These are phyloP conservation scores for Esteya vermicola DNA, from an alignment of 2,329 filamentous ascomycete species.

Conservation along the genomic window DNA sequence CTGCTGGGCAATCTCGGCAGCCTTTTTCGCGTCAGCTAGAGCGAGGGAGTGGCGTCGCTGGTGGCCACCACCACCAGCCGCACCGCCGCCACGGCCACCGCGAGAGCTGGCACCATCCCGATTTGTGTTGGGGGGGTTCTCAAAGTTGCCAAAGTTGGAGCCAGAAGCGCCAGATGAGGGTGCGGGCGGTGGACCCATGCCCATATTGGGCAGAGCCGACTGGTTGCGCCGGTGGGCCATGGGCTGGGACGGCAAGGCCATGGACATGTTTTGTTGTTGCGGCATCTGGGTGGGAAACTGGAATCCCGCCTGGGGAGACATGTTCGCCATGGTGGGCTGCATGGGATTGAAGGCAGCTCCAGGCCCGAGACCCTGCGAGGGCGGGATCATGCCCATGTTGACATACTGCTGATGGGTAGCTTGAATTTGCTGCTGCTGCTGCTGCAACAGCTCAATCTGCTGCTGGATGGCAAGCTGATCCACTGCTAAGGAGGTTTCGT, in stretches of 20 bases:
- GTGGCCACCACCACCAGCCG: conserved; percentile 63
- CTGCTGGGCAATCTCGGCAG: conserved; percentile 90
- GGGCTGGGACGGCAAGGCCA: conserved; percentile 66
- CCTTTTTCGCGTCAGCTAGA: conserved; percentile 92
- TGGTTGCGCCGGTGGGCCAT: conserved; percentile 92
- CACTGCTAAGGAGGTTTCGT: conserved; percentile 40
- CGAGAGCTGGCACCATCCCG: conserved; percentile 50
- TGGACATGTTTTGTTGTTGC: conserved; percentile 57
- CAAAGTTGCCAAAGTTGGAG: conserved; percentile 64
- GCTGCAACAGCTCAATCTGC: conserved; percentile 92
- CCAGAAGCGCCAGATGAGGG: conserved; percentile 85
- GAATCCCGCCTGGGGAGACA: conserved; percentile 69
- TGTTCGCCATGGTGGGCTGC: conserved; percentile 65
- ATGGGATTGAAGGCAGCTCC: conserved; percentile 61
- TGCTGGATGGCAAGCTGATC: conserved; percentile 96
- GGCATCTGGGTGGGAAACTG: conserved; percentile 74
- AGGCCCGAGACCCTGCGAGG: conserved; percentile 60
- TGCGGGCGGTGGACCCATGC: conserved; percentile 75
- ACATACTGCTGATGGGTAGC: conserved; percentile 95
- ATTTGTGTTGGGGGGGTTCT: conserved; percentile 40
- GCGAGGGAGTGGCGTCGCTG: conserved; percentile 90
- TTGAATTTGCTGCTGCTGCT: conserved; percentile 95
- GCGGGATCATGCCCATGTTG: conserved; percentile 89
- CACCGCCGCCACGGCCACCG: conserved; percentile 33
- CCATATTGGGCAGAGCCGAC: conserved; percentile 86